Conservation (phyloP, 2,329 filamentous ascomycete species). For the Hansfordia pulvinata region DNA sequence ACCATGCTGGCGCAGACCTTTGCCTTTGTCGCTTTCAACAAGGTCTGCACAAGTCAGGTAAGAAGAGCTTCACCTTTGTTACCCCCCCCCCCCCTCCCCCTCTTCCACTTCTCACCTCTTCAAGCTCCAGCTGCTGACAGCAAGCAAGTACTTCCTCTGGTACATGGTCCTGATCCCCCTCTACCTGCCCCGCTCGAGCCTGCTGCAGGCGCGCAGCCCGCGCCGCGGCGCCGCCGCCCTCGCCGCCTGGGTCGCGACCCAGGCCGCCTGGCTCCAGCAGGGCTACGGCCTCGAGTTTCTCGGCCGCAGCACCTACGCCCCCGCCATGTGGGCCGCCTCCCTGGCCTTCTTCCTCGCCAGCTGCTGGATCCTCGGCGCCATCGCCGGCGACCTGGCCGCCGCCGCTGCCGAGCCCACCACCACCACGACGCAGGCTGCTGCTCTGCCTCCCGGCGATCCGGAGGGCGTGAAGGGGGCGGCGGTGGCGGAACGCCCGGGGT, state of each 20-base stretch:
- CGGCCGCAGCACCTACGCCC: slow-evolving; percentile 70
- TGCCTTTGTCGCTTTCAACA: slow-evolving; percentile 95
- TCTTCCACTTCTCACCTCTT: neutral
- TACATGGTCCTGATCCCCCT: slow-evolving; percentile 89
- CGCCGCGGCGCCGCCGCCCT: slow-evolving; percentile 51
- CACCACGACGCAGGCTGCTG: too few species aligned
- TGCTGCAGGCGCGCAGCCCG: slow-evolving; percentile 48
- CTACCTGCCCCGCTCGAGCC: slow-evolving; percentile 69
- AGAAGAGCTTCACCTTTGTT: slow-evolving; percentile 8
- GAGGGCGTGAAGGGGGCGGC: too few species aligned
- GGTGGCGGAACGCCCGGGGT: too few species aligned
- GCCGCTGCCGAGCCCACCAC: too few species aligned
- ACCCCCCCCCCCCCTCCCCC: neutral
- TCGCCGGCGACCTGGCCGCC: slow-evolving; percentile 50
- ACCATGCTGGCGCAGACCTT: slow-evolving; percentile 93
- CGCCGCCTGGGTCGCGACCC: slow-evolving; percentile 59
- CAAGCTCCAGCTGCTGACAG: slow-evolving; percentile 6
- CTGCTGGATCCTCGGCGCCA: slow-evolving; percentile 71
- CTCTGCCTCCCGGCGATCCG: too few species aligned
- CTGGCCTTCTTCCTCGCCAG: slow-evolving; percentile 76
- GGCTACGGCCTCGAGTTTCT: slow-evolving; percentile 68
- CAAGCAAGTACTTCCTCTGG: slow-evolving; percentile 83
- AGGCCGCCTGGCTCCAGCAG: slow-evolving; percentile 65
- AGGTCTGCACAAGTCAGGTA: slow-evolving; percentile 97
- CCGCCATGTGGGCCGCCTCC: slow-evolving; percentile 66